Evolutionary conservation across 192 early-diverging fungal species (phyloP), one percentile per base, ranked within the genome.

Genomic region (Lunasporangiospora selenospora): DNA sequence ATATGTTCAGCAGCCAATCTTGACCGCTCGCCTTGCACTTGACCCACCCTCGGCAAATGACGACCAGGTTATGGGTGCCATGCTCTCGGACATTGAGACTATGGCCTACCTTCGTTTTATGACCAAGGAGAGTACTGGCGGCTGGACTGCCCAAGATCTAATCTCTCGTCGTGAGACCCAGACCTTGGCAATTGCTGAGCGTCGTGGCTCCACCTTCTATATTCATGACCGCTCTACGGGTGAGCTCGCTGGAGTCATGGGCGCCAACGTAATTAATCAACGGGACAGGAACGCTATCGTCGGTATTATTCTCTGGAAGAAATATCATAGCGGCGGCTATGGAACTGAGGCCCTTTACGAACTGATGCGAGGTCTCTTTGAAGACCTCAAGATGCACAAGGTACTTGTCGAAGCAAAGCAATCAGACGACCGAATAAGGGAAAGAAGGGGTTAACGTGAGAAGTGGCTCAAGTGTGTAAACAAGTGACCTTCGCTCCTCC

Each of bases 321-420:
- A 73, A 49, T 73, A 58, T 31, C 63, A 61, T 59, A 54, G 46
- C 3, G 60, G 60, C 16, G 69, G 69, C 6, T 73, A 73, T 52
- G 69, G 69, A n/a, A 58, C 61, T 27, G 69, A 73, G 37, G 60
- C 69, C 4, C 36, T 73, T n/a, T 73, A 53, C 31, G 60, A 63
- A 32, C n/a, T 73, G 16, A 62, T 63, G 69, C 59, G 60, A 9
- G 54, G 33, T 15, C 49, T 73, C 32, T 73, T 73, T 63, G 69
- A 73, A 34, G 69, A 73, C 13, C 46, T 42, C n/a, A 62, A 73
- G 7, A 34, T 73, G 69, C 69, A 73, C 46, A 73, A 73, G 69
- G 69, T 73, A 71, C n/a, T n/a, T n/a, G n/a, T n/a, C n/a, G n/a
- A n/a, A n/a, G n/a, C n/a, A n/a, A n/a, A n/a, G n/a, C n/a, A n/a